These are phyloP conservation scores for Rugonectria rugulosa DNA, from an alignment of 2,329 filamentous ascomycete species.

Conservation along the genomic window DNA sequence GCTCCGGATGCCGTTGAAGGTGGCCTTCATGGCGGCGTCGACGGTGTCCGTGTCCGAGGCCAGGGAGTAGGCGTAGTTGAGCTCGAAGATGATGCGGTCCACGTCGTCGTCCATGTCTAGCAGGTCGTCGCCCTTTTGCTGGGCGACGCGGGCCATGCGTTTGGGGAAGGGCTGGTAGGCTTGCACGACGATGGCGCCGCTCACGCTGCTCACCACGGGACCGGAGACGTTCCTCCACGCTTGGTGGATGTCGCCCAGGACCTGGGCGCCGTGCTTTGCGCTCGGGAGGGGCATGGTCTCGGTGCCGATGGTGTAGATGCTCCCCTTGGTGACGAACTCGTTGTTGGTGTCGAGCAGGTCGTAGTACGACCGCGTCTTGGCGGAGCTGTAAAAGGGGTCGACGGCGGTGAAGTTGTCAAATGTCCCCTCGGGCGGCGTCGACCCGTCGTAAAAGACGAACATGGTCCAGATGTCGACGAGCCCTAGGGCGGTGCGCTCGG, in stretches of 20 bases:
- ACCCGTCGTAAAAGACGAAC: constrained; percentile 70
- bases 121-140: constrained; percentile 47
- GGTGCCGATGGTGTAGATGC: constrained; percentile 46
- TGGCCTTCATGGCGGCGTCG: constrained; percentile 26
- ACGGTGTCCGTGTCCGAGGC: constrained; percentile 38
- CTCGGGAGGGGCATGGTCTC: constrained; percentile 47
- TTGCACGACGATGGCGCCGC: constrained; percentile 41
- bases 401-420: constrained; percentile 60
- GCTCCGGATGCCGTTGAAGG: constrained; percentile 5
- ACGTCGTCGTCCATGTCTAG: constrained; percentile 48
- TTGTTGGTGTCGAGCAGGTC: constrained; percentile 45
- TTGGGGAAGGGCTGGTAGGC: constrained; percentile 51
- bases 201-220: neutral
- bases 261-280: constrained; percentile 34
- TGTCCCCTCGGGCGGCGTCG: constrained; percentile 56
- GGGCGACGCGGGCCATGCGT: constrained; percentile 42
- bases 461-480: constrained; percentile 61
- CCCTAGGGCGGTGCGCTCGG: constrained; percentile 48
- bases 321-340: constrained; percentile 32
- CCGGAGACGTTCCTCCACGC: constrained; percentile 39
- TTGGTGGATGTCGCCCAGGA: constrained; percentile 39
- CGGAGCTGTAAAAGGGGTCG: constrained; percentile 51
- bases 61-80: constrained; percentile 50
- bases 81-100: constrained; percentile 52
- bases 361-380: constrained; percentile 57